phyloP scores from a whole-genome alignment of 371 early-diverging fungal genomes.

The Catenaria anguillulae region DNA sequence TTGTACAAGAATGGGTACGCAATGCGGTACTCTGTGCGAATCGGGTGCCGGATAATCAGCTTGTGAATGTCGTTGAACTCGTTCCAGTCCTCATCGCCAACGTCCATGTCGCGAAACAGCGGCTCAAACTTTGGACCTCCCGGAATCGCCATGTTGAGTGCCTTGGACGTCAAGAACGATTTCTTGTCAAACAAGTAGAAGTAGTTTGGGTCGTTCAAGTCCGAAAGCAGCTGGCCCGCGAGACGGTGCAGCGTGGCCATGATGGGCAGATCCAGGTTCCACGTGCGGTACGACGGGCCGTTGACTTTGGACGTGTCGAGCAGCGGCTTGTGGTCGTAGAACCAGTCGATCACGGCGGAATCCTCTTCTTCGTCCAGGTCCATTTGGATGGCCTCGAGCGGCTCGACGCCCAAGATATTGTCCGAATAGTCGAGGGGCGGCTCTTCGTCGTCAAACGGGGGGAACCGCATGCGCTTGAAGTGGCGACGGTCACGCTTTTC shows the following conservation, averaged over 20 bases:
- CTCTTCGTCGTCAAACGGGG: slow-evolving; percentile 97
- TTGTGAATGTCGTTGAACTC: slow-evolving; percentile 99
- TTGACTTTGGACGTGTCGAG: slow-evolving; percentile 61
- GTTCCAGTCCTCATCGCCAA: slow-evolving; percentile 97
- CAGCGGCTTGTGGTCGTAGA: slow-evolving; percentile 91
- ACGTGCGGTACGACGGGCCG: slow-evolving; percentile 77
- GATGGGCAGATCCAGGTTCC: slow-evolving; percentile 80
- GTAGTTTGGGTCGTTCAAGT: slow-evolving; percentile 86
- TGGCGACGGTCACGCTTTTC: slow-evolving; percentile 95
- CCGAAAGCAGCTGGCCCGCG: slow-evolving; percentile 83
- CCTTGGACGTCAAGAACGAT: slow-evolving; percentile 92
- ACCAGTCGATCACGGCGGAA: slow-evolving; percentile 82
- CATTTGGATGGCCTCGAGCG: slow-evolving; percentile 95
- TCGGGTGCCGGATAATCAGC: slow-evolving; percentile 92
- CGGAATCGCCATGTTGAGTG: slow-evolving; percentile 96
- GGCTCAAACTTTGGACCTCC: slow-evolving; percentile 98
- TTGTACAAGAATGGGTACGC: slow-evolving; percentile 97
- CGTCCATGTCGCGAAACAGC: slow-evolving; percentile 82
- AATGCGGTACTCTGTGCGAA: slow-evolving; percentile 95
- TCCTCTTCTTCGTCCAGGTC: slow-evolving; percentile 95
- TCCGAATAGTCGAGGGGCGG: slow-evolving; percentile 95
- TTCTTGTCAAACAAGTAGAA: slow-evolving; percentile 90
- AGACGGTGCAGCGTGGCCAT: slow-evolving; percentile 90
- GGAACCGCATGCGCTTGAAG: slow-evolving; percentile 96
- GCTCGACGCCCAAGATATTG: slow-evolving; percentile 92